phyloP scores from a whole-genome alignment of 306 rosid genomes.

The Urtica urens region DNA sequence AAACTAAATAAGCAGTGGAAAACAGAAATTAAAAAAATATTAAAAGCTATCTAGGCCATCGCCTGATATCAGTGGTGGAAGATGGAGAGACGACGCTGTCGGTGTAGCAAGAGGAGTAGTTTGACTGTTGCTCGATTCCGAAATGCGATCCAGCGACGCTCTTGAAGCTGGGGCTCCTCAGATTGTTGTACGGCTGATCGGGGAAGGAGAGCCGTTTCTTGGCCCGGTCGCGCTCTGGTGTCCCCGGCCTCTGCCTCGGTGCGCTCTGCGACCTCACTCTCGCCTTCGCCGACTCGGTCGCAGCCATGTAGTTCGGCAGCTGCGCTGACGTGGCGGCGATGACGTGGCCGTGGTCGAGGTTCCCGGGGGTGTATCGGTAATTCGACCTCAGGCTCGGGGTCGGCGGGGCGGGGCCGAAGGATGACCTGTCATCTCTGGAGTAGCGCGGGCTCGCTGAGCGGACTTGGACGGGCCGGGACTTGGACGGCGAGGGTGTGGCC shows the following conservation, averaged over 20 bases:
- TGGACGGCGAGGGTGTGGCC: conserved; percentile 73
- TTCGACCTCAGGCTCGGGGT: conserved; percentile 86
- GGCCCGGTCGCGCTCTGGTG: conserved; percentile 82
- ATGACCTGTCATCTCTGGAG: conserved; percentile 47
- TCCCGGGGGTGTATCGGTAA: conserved; percentile 53
- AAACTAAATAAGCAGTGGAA: conserved; percentile 13
- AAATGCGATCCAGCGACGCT: conserved; percentile 49
- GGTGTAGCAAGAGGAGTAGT: conserved; percentile 84
- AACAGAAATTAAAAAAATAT: no score
- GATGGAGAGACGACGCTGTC: conserved; percentile 80
- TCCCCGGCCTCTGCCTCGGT: conserved; percentile 76
- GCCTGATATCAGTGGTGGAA: conserved; percentile 69
- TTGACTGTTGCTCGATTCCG: conserved; percentile 79
- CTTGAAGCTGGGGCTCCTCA: conserved; percentile 89
- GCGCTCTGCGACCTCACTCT: conserved; percentile 87
- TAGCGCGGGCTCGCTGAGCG: conserved; percentile 75
- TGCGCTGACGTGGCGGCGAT: conserved; percentile 24
- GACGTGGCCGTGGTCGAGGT: conserved; percentile 26
- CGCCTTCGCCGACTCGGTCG: conserved; percentile 93
- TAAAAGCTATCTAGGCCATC: conserved; percentile 47
- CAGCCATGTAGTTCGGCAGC: conserved; percentile 94
- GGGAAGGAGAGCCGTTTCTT: conserved; percentile 88
- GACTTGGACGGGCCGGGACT: conserved; percentile 56
- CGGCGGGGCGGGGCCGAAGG: conserved; percentile 43
- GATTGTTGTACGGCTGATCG: conserved; percentile 41